These are phyloP conservation scores for Geranium incanum DNA, from an alignment of 441 rosid genomes.

Conservation along the genomic window DNA sequence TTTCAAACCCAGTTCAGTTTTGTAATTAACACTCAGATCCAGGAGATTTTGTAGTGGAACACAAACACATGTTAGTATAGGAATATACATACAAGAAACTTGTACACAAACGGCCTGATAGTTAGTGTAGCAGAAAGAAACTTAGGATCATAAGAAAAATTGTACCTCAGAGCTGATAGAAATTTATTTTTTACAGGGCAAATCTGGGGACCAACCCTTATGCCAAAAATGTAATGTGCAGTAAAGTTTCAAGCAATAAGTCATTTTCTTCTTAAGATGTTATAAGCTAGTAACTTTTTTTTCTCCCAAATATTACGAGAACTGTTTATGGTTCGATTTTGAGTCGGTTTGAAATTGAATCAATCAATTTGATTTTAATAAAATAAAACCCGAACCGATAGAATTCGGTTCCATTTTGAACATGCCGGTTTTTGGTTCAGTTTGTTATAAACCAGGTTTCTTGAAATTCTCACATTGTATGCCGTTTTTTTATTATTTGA, in stretches of 20 bases:
- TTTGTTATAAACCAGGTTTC: too few species aligned
- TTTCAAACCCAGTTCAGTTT: neutral
- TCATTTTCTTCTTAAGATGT: neutral
- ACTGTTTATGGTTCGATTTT: too few species aligned
- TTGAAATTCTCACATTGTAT: too few species aligned
- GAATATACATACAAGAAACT: neutral
- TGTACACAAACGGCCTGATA: neutral
- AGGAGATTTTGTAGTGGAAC: too few species aligned
- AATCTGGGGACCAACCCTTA: slow-evolving; percentile 4
- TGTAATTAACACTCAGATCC: neutral
- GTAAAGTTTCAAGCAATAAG: neutral
- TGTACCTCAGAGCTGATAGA: neutral
- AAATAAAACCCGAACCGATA: too few species aligned
- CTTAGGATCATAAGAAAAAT: neutral
- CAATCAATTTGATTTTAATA: too few species aligned
- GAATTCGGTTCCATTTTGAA: too few species aligned
- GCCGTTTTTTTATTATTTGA: too few species aligned
- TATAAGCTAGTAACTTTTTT: too few species aligned
- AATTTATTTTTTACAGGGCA: neutral
- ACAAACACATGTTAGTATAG: neutral
- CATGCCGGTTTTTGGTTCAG: too few species aligned
- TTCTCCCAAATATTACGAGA: too few species aligned
- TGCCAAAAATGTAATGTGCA: neutral
- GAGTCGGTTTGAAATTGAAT: too few species aligned
- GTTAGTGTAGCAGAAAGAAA: neutral